Percentiles rank a stretch among this genome's conserved stretches.
Conservation (phyloP, 2,329 filamentous ascomycete genomes). For the Pestalotiopsis sp. region DNA sequence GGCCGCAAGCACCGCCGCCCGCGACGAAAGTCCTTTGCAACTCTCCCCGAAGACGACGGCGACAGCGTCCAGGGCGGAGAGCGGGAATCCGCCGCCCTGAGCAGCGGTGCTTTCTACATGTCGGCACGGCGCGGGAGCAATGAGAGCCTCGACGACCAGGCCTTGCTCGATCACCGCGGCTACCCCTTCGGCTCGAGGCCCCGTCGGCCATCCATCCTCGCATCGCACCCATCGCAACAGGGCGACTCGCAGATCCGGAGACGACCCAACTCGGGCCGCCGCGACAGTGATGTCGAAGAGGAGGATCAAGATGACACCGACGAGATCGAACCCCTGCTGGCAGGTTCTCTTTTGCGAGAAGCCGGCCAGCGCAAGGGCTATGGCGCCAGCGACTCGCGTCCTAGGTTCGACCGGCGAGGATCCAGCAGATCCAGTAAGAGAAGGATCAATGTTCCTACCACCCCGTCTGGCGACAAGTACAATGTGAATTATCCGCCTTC, state of each 20-base stretch:
- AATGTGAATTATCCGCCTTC: constrained; percentile 72
- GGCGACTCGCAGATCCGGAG: not conserved
- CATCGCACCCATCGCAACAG: constrained; percentile 19
- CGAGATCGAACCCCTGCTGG: constrained; percentile 58
- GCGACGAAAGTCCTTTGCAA: constrained; percentile 80
- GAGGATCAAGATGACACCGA: constrained; percentile 44
- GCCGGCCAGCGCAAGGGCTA: constrained; percentile 35
- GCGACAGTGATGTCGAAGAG: constrained; percentile 45
- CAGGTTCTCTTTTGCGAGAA: constrained; percentile 37
- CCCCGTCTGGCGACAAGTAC: constrained; percentile 46
- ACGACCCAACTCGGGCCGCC: not conserved
- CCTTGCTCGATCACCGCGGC: constrained; percentile 74
- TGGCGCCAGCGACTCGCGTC: constrained; percentile 42
- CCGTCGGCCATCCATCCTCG: constrained; percentile 57
- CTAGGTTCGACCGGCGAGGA: constrained; percentile 43
- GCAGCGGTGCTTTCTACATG: constrained; percentile 48
- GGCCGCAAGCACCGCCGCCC: constrained; percentile 74
- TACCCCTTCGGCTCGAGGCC: constrained; percentile 52
- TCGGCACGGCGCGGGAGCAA: constrained; percentile 67
- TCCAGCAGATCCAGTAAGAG: constrained; percentile 53
- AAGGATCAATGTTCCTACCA: constrained; percentile 30
- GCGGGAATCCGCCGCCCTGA: constrained; percentile 26
- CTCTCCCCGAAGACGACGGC: constrained; percentile 56
- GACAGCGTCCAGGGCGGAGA: constrained; percentile 31
- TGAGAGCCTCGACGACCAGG: constrained; percentile 88